phyloP scores from a whole-genome alignment of 164 flowering plant species.

The Vitis rupestris region DNA sequence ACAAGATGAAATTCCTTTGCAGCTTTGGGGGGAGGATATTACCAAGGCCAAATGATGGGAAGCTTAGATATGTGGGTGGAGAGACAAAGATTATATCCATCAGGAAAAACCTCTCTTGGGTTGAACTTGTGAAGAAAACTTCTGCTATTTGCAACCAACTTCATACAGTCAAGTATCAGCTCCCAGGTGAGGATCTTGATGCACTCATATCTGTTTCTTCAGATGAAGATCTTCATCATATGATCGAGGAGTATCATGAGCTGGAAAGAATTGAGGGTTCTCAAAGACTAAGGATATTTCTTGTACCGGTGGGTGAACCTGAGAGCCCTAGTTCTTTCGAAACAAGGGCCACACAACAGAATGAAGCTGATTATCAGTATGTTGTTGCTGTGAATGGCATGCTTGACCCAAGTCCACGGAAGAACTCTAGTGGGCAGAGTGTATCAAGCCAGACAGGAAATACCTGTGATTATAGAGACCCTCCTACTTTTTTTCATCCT shows the following conservation, averaged over 20 bases:
- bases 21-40: constrained; percentile 87
- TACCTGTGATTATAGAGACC: constrained; percentile 34
- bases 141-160: constrained; percentile 48
- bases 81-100: constrained; percentile 77
- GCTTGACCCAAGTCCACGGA: constrained; percentile 44
- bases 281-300: constrained; percentile 66
- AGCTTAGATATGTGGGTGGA: constrained; percentile 90
- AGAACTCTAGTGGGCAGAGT: constrained; percentile 44
- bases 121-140: constrained; percentile 61
- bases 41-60: constrained; percentile 79
- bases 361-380: constrained; percentile 59
- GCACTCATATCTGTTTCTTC: constrained; percentile 82
- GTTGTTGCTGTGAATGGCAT: constrained; percentile 80
- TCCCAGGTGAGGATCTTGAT: constrained; percentile 93
- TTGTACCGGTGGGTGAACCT: constrained; percentile 47
- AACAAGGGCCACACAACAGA: constrained; percentile 30
- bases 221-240: constrained; percentile 78
- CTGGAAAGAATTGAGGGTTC: constrained; percentile 47
- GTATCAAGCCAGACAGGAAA: constrained; percentile 38
- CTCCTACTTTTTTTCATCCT: constrained; percentile 27
- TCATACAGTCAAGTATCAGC: constrained; percentile 80
- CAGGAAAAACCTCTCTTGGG: constrained; percentile 41
- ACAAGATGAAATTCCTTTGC: constrained; percentile 76
- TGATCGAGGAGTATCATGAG: constrained; percentile 83
- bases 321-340: constrained; percentile 50